Base-by-base conservation (phyloP, 208 protist genomes). In the Novymonas esmeraldas region DNA sequence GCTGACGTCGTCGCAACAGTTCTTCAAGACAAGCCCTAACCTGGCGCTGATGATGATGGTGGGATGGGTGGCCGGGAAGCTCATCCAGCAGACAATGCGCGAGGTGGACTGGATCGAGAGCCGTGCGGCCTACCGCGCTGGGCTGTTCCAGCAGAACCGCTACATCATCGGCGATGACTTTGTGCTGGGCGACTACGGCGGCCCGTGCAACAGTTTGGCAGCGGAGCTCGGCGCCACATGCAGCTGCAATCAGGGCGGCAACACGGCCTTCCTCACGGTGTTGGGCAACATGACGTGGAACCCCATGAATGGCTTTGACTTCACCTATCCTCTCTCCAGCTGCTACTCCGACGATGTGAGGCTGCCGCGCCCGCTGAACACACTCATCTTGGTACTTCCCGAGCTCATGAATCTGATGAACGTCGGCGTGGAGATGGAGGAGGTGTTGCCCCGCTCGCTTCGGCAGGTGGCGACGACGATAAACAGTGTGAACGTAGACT, bases 101-200 rank as follows among this genome's bases (percentile, higher is more conserved):
- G 36, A 41, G 36, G 5, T 11, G 36, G 11, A 41, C 36, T 77
- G 68, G 54, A 60, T 54, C 26, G 10, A 16, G 26, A 38, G 70
- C 62, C 70, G 78, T 3, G 16, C 28, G 0, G 49, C 59, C 16
- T 87, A 73, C 67, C 28, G 62, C 60, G 22, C 26, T 2, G 62
- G 64, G 2, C 38, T 92, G 2, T 87, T 86, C 44, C 31, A 64
- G 3, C 85, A 92, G 52, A 70, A 68, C 4, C 76, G 82, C 22
- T 88, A 82, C 54, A n/a, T 86, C 31, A 55, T 92, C 16, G 67
- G 55, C 22, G 69, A 73, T 16, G 85, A 92, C 65, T 59, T 80
- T 46, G 65, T 92, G 28, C 22, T 89, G 13, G 85, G 85, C 39
- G 78, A 87, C 63, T 92, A 79, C 68, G 85, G 85, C 33, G 81